Evolutionary conservation across 1,284 basidiomycete species (phyloP), one percentile per base, ranked within the genome.

Genomic region (Ceratobasidium sp.): DNA sequence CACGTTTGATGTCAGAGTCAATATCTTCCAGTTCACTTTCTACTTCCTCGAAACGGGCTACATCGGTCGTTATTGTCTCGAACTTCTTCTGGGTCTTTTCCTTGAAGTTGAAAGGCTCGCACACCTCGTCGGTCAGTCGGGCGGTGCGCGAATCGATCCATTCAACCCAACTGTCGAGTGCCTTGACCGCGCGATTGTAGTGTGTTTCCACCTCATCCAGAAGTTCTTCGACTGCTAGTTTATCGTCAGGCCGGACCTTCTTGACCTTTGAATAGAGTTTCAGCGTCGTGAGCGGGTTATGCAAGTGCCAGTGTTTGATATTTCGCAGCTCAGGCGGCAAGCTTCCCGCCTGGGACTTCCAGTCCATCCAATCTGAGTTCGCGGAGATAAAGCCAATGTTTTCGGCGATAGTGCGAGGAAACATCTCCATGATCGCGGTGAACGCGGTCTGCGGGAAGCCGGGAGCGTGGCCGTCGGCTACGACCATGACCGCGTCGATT

Each of bases 351-450:
- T 80, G 61, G 80, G 84, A 84, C 75, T 84, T 84, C 72, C 77
- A 83, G 13, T 73, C 63, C 18, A 81, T 61, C 4, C 76, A 75
- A 51, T 71, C 80, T n/a, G 82, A 64, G 64, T 81, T 83, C 40
- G 84, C 84, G 72, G 84, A 84, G 20, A 84, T 53, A 61, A 84
- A 78, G 15, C 78, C 83, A 60, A 84, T 84, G 68, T 84, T 84
- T 51, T 81, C 67, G 20, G 77, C 78, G 51, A 84, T 79, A 6
- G 81, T 79, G n/a, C 77, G 64, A 42, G 84, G 84, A 64, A 84
- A 84, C 44, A 84, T 83, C 23, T 80, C 56, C 2, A 82, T 80
- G 40, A 84, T 80, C 4, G 79, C 81, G 20, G 80, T 78, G 20
- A 84, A 67, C 0, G 84, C 80, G 5, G 79, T 78, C 12, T 81